These are phyloP conservation scores for Neurospora sp. DNA, from an alignment of 495 filamentous ascomycete species.

Conservation along the genomic window DNA sequence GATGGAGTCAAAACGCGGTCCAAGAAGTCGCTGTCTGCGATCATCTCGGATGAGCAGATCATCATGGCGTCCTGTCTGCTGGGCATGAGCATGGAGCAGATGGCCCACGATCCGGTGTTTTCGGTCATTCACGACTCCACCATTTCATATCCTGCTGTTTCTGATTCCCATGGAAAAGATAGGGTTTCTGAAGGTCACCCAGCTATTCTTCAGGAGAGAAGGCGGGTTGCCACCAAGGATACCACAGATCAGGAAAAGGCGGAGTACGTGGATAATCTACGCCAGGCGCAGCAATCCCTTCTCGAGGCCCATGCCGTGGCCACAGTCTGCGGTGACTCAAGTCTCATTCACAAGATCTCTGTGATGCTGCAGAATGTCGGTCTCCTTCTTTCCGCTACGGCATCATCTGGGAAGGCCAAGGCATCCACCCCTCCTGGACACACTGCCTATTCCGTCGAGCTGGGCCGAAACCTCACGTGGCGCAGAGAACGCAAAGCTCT, in stretches of 20 bases:
- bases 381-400: slow-evolving; percentile 54
- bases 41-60: slow-evolving; percentile 38
- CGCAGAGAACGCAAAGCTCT: slow-evolving; percentile 50
- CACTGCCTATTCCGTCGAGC: slow-evolving; percentile 51
- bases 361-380: slow-evolving; percentile 50
- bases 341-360: slow-evolving; percentile 47
- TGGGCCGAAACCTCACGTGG: slow-evolving; percentile 50
- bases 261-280: slow-evolving; percentile 48
- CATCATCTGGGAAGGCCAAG: slow-evolving; percentile 27
- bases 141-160: slow-evolving; percentile 65
- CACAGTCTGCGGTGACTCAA: slow-evolving; percentile 32
- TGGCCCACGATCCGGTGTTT: slow-evolving; percentile 74
- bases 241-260: slow-evolving; percentile 22
- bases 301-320: slow-evolving; percentile 46
- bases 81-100: slow-evolving; percentile 51
- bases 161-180: slow-evolving; percentile 16
- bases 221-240: slow-evolving; percentile 8
- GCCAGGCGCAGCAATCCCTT: slow-evolving; percentile 50
- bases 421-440: slow-evolving; percentile 44
- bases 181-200: slow-evolving; percentile 3
- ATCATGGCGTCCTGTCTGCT: slow-evolving; percentile 49
- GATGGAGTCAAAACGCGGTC: slow-evolving; percentile 33
- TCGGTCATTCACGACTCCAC: slow-evolving; percentile 87
- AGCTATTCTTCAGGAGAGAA: not conserved
- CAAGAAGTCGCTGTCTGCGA: slow-evolving; percentile 21